These are phyloP conservation scores for Blastocrithidia nonstop DNA, from an alignment of 208 protist genomes.

Conservation along the genomic window DNA sequence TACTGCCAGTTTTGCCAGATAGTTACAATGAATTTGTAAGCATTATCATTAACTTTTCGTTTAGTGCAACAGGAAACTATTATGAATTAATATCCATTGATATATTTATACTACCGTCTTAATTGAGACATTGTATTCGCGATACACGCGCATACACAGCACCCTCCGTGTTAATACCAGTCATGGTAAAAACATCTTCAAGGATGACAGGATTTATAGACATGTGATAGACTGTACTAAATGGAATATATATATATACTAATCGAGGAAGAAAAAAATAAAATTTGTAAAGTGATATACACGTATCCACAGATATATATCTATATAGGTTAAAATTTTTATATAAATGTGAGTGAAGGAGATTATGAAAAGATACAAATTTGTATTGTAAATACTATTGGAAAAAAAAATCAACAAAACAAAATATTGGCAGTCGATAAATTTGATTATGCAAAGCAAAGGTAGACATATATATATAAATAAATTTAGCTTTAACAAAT, in stretches of 20 bases:
- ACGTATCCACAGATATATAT: background rate
- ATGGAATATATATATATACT: background rate
- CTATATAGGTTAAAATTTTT: background rate
- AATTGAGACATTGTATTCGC: slow-evolving; percentile 68
- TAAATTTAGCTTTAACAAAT: too few species aligned
- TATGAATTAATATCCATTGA: slow-evolving; percentile 92
- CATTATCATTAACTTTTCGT: slow-evolving; percentile 87
- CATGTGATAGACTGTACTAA: slow-evolving; percentile 10
- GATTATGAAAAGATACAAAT: slow-evolving; percentile 1
- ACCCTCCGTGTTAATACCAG: slow-evolving; percentile 54
- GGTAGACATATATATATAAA: too few species aligned
- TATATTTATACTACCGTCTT: slow-evolving; percentile 53
- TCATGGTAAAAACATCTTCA: slow-evolving; percentile 83
- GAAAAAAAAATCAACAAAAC: too few species aligned
- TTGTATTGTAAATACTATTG: background rate
- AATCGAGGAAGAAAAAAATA: background rate
- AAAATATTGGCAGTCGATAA: too few species aligned
- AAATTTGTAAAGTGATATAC: background rate
- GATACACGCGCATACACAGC: slow-evolving; percentile 77
- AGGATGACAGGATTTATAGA: slow-evolving; percentile 66
- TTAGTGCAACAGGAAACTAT: slow-evolving; percentile 88
- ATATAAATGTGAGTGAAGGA: background rate
- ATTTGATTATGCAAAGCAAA: too few species aligned
- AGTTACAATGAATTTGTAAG: slow-evolving; percentile 88
- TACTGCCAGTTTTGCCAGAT: slow-evolving; percentile 53